phyloP scores from a whole-genome alignment of 1,284 basidiomycete species.

The Microbotryum lychnidis-dioicae region DNA sequence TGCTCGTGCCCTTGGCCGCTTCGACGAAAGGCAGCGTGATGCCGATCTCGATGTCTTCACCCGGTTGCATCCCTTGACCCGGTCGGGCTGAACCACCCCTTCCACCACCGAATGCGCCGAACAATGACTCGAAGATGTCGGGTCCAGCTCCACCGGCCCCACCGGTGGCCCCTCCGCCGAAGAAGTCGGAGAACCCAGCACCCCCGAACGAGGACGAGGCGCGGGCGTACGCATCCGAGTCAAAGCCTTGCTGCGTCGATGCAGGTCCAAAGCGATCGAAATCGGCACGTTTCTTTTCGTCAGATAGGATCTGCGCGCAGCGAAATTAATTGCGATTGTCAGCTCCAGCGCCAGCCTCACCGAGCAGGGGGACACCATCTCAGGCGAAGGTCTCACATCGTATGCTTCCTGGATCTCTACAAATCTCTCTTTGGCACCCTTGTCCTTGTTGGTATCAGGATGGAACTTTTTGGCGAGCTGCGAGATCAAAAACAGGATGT shows the following conservation, averaged over 20 bases:
- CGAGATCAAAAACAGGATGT: not conserved
- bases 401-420: constrained; percentile 96
- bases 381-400: constrained; percentile 57
- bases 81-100: constrained; percentile 26
- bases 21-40: constrained; percentile 81
- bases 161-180: constrained; percentile 48
- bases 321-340: constrained; percentile 20
- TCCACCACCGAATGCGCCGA: constrained; percentile 48
- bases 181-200: constrained; percentile 60
- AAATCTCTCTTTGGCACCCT: constrained; percentile 83
- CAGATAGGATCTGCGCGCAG: constrained; percentile 65
- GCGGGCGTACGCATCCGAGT: constrained; percentile 66
- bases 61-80: constrained; percentile 45
- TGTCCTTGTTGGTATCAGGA: constrained; percentile 93
- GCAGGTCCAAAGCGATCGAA: constrained; percentile 94
- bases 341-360: not conserved
- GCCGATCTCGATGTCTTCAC: constrained; percentile 74
- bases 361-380: no score
- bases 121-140: constrained; percentile 83
- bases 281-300: constrained; percentile 84
- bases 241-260: constrained; percentile 86
- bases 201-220: constrained; percentile 48
- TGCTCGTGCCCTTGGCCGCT: constrained; percentile 80
- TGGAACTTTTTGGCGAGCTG: constrained; percentile 97
- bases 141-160: constrained; percentile 45